Percentiles rank a stretch among this genome's conserved stretches.
phyloP scores from a whole-genome alignment of 179 eudicot species.

The Drosera spatulata region DNA sequence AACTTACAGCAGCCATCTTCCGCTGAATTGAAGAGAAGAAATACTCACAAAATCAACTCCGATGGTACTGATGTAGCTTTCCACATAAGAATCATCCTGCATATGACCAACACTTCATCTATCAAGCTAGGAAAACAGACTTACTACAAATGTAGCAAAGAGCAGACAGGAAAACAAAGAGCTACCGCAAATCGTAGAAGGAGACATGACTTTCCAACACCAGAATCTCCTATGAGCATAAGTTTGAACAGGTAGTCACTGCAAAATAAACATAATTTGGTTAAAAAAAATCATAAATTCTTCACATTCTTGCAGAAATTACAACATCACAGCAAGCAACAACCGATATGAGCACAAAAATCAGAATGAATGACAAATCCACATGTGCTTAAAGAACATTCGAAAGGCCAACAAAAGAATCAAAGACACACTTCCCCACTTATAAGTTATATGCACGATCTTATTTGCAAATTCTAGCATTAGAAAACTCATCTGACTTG shows the following conservation, averaged over 20 bases:
- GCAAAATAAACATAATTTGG: constrained; percentile 3
- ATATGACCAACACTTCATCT: constrained; percentile 6
- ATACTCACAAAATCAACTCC: constrained; percentile 41
- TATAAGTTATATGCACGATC: too few relatives aligned
- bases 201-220: constrained; percentile 37
- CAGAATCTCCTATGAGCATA: constrained; percentile 22
- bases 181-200: constrained; percentile 36
- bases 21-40: not conserved
- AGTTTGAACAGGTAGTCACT: constrained; percentile 25
- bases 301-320: too few relatives aligned
- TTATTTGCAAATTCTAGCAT: too few relatives aligned
- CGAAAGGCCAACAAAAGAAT: too few relatives aligned
- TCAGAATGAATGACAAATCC: too few relatives aligned
- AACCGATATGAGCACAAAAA: too few relatives aligned
- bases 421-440: too few relatives aligned
- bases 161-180: not conserved
- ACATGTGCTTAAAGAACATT: too few relatives aligned
- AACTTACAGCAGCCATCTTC: not conserved
- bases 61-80: constrained; percentile 21
- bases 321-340: too few relatives aligned
- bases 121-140: not conserved
- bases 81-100: constrained; percentile 25
- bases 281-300: too few relatives aligned
- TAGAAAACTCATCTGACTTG: too few relatives aligned
- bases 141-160: not conserved